These are phyloP conservation scores for Gardenia jasminoides DNA, from an alignment of 257 asterid genomes.

Conservation along the genomic window DNA sequence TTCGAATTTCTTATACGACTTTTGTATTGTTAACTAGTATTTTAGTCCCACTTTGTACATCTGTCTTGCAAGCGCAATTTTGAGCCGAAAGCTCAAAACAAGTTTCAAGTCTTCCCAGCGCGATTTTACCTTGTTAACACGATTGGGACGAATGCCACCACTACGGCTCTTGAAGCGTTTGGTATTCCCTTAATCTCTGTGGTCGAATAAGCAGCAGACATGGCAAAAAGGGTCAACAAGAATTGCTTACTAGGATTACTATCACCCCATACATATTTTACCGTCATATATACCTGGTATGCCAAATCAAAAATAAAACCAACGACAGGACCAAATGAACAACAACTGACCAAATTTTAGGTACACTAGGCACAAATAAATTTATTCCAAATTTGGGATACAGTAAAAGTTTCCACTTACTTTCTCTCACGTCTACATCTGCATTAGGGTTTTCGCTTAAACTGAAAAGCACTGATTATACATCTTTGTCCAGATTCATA, in stretches of 20 bases:
- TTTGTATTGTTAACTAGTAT: not conserved
- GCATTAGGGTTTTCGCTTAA: not conserved
- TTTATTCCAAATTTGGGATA: not conserved
- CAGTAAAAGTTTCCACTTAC: not conserved
- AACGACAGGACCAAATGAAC: not conserved
- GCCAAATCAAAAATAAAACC: not conserved
- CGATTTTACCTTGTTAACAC: not conserved
- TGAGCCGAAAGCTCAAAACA: not conserved
- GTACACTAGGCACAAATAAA: not conserved
- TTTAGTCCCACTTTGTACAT: not conserved
- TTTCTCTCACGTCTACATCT: not conserved
- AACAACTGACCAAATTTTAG: not conserved
- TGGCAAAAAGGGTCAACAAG: not conserved
- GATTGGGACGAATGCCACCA: constrained; percentile 23
- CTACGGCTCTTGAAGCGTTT: not conserved
- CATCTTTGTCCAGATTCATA: not conserved
- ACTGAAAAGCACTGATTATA: not conserved
- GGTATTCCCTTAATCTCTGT: not conserved
- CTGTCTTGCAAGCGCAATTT: not conserved
- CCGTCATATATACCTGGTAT: not conserved
- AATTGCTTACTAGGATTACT: too few species aligned
- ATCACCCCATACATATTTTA: not conserved
- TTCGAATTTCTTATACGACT: not conserved
- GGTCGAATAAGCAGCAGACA: not conserved
- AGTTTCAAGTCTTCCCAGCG: not conserved